Evolutionary conservation across 495 filamentous ascomycete genomes (phyloP).

Genomic region (Hypoxylon cercidicola): DNA sequence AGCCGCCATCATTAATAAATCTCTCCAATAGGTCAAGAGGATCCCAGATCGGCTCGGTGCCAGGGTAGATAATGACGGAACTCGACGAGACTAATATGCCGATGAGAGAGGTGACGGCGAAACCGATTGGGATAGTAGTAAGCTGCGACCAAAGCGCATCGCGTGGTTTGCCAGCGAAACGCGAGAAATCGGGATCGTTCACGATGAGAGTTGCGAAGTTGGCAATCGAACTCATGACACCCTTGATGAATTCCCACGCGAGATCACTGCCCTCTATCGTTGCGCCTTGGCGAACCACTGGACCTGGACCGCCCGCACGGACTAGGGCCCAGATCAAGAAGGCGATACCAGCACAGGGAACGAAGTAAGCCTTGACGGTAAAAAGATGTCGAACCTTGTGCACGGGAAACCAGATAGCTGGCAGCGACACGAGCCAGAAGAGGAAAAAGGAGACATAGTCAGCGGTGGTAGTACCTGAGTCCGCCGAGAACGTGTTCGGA

Average conservation of each 20-base stretch:
- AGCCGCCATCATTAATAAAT: slow-evolving; percentile 79
- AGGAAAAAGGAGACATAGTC: slow-evolving; percentile 84
- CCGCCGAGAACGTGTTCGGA: slow-evolving; percentile 71
- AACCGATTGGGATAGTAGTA: slow-evolving; percentile 85
- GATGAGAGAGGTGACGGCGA: slow-evolving; percentile 90
- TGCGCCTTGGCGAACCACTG: slow-evolving; percentile 79
- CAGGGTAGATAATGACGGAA: slow-evolving; percentile 76
- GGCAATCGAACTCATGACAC: slow-evolving; percentile 88
- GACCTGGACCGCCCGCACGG: slow-evolving; percentile 84
- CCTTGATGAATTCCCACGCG: slow-evolving; percentile 83
- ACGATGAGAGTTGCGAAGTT: slow-evolving; percentile 92
- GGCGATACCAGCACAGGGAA: slow-evolving; percentile 82
- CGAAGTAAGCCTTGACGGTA: slow-evolving; percentile 88
- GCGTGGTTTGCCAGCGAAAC: slow-evolving; percentile 81
- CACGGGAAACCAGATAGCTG: slow-evolving; percentile 85
- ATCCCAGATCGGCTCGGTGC: slow-evolving; percentile 82
- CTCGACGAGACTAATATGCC: slow-evolving; percentile 94
- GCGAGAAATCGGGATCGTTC: slow-evolving; percentile 89
- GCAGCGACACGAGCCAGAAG: slow-evolving; percentile 83
- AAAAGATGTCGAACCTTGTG: slow-evolving; percentile 86
- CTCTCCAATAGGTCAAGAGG: slow-evolving; percentile 78
- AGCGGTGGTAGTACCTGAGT: slow-evolving; percentile 77
- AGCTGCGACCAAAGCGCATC: slow-evolving; percentile 93
- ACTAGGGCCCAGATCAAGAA: slow-evolving; percentile 94
- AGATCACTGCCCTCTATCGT: slow-evolving; percentile 73